Base-by-base conservation (phyloP, 2,329 filamentous ascomycete genomes). In the Trichoderma polysporum region DNA sequence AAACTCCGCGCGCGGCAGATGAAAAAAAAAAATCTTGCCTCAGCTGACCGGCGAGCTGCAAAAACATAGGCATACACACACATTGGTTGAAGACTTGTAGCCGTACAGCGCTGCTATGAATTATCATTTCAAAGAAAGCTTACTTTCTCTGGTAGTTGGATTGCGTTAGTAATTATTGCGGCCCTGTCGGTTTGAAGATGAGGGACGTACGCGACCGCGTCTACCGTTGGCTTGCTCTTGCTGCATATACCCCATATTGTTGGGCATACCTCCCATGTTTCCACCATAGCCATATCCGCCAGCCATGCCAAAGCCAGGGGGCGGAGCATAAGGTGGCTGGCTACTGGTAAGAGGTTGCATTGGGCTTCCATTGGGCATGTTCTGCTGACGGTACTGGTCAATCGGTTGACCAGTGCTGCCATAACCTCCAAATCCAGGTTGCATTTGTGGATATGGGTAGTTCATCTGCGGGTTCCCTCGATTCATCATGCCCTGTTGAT, bases 391-490 rank as follows among this genome's bases (percentile, higher is more conserved):
- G 73, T 85, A 88, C 71, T 86, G 85, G 39, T 89, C 86, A 57
- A 85, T 76, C 1, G 82, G 76, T 8, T 84, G 79, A 70, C 79
- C 81, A 39, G 82, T 74, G 66, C 77, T 80, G 70, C 79, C 82
- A 72, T 84, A 88, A n/a, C 79, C 81, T n/a, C 79, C 81, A 71
- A 84, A 88, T 0, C 84, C 84, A 41, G 82, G 79, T 74, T 84
- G 86, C 81, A 89, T 84, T 8, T 79, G 75, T 4, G 85, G 82
- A 73, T 84, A 89, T 76, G 82, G 88, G 74, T 84, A 86, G 73
- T 81, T 84, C 79, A 88, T 83, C 10, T 83, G 83, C 13, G 85
- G 84, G 2, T 79, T 78, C 9, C 80, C 82, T 19, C 86, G 82
- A 54, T 81, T 80, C 76, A 89, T 81, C 79, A 88, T 82, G 72